Evolutionary conservation across 768 basidiomycete genomes (phyloP), one percentile per base, ranked within the genome.

Genomic region (Leucocoprinus birnbaumii): DNA sequence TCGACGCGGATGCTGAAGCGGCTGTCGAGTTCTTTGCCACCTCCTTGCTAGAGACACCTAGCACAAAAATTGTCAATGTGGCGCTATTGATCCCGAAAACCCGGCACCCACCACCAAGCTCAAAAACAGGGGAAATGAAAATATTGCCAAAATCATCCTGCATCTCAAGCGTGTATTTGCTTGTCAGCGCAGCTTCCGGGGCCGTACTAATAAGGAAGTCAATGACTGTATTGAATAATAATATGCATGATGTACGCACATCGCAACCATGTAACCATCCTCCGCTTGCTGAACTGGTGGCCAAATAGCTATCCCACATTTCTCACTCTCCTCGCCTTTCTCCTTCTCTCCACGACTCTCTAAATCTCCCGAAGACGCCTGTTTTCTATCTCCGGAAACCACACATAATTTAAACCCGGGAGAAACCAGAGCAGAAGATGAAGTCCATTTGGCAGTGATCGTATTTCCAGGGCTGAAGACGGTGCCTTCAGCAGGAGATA

Each of bases 51-150:
- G 22, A 19, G 19, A 22, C 21, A 22, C 22, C 22, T 3, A 25
- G 24, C 38, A 6, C 1, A 19, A 8, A 24, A 41, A 31, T 31
- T 31, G 31, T 11, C 11, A 11, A 31, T 31, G 31, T 31, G 5
- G 11, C 11, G 31, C 5, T 43, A 21, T n/a, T n/a, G n/a, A n/a
- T n/a, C n/a, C n/a, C n/a, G 34, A 41, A 37, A n/a, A n/a, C n/a
- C n/a, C 19, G 3, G 25, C 50, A 55, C 69, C 61, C 53, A 71
- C 70, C 48, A 58, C 46, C 43, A 9, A 71, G 48, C 25, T 58
- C 53, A 47, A 73, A 71, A 26, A 45, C 40, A 2, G 68, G 65
- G 1, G 70, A 71, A 34, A 51, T 55, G 27, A 55, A 63, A 13
- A 44, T 52, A 3, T 48, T 53, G 2, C 62, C 68, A 48, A 61